Base-by-base conservation (phyloP, 2,329 filamentous ascomycete genomes). In the Xylaria sp. region DNA sequence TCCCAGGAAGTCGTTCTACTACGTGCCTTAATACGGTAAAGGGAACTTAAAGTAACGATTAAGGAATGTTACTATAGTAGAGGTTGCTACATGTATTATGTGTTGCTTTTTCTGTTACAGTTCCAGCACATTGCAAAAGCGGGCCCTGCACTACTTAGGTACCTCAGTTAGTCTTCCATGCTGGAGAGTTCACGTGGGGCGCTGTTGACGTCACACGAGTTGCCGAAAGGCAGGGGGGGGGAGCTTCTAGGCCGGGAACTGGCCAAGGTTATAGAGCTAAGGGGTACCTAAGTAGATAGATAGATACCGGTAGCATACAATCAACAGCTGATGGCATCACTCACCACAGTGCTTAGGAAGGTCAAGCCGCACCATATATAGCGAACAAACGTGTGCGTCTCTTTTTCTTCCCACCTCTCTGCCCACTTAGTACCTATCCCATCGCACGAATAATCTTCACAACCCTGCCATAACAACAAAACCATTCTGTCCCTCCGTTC, bases 241-340 rank as follows among this genome's bases (percentile, higher is more conserved):
- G 54, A 58, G 64, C 50, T 61, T 64, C 48, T 66, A 40, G 59
- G 51, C 63, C 67, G 53, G 37, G 35, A 63, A n/a, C 48, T 53
- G 18, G 60, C 32, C 67, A 53, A 53, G 57, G 29, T 35, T 35
- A 35, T 10, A 35, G 32, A 35, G 32, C 32, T 35, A n/a, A n/a
- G n/a, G n/a, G n/a, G 32, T 35, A 10, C 10, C 32, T 35, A 35
- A 10, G 32, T 35, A 35, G 32, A 35, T 35, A n/a, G 8, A 10
- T 10, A 35, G 32, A 35, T 60, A 32, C 27, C 40, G 27, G 62
- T 44, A 48, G 25, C 35, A 27, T 23, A 37, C n/a, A 21, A 44
- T n/a, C n/a, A 21, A 29, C 27, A 37, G 35, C 40, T 35, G 55
- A 64, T 68, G 55, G 60, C 68, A 83, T 82, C 10, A 85, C 80